phyloP scores from a whole-genome alignment of 2,329 filamentous ascomycete species.

The Calonectria honghensis region DNA sequence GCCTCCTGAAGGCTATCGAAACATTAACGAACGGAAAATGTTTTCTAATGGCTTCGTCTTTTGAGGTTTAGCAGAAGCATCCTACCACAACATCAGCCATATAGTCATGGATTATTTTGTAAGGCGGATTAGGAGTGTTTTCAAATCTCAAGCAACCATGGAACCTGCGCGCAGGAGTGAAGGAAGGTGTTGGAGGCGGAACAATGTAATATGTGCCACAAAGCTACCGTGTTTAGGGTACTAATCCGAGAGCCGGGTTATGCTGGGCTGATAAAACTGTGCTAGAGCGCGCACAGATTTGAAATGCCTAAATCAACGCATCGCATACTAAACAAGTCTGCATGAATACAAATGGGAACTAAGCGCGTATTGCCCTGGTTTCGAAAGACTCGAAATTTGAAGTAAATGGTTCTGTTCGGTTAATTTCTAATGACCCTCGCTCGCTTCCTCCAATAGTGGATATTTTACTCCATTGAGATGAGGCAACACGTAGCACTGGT shows the following conservation, averaged over 20 bases:
- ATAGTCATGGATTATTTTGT: background rate
- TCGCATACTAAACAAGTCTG: background rate
- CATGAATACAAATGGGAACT: background rate
- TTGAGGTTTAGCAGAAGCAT: background rate
- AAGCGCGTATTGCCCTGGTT: background rate
- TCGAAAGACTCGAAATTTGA: background rate
- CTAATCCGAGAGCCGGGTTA: no score
- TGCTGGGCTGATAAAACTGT: background rate
- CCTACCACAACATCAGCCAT: background rate
- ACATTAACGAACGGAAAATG: no score
- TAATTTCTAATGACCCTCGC: background rate
- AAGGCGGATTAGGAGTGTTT: background rate
- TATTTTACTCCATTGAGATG: background rate
- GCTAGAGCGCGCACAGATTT: no score
- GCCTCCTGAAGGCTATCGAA: no score
- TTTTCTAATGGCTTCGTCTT: no score
- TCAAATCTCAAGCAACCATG: background rate
- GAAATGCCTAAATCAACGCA: background rate
- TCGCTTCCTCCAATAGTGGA: background rate
- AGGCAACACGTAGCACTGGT: background rate
- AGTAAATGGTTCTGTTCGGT: background rate
- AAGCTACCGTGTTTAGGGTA: background rate
- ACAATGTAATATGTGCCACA: background rate
- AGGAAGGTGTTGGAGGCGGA: background rate
- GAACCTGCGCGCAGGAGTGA: background rate